phyloP scores from a whole-genome alignment of 2,329 filamentous ascomycete species.

The Triangularia setosa region DNA sequence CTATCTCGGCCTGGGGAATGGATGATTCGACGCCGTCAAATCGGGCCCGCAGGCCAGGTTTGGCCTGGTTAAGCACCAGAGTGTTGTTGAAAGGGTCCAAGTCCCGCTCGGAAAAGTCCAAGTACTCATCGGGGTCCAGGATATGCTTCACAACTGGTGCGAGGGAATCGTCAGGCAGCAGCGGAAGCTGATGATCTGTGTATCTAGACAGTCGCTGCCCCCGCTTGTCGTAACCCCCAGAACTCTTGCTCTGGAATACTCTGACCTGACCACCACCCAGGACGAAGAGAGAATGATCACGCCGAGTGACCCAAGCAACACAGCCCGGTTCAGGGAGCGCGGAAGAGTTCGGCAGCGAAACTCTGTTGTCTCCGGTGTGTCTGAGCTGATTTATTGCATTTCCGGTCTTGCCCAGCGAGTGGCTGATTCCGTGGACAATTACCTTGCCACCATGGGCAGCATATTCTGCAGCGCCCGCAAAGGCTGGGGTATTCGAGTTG shows the following conservation, averaged over 20 bases:
- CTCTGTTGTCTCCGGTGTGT: slow-evolving; percentile 70
- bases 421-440: slow-evolving; percentile 69
- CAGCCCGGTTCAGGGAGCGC: slow-evolving; percentile 54
- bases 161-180: slow-evolving; percentile 56
- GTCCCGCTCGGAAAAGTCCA: slow-evolving; percentile 51
- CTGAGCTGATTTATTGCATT: slow-evolving; percentile 66
- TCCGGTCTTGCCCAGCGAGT: slow-evolving; percentile 70
- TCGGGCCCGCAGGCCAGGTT: slow-evolving; percentile 33
- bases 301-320: slow-evolving; percentile 62
- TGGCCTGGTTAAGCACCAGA: slow-evolving; percentile 45
- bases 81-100: slow-evolving; percentile 54
- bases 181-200: slow-evolving; percentile 63
- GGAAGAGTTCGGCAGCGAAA: slow-evolving; percentile 60
- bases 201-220: slow-evolving; percentile 55
- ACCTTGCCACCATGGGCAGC: slow-evolving; percentile 68
- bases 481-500: slow-evolving; percentile 39
- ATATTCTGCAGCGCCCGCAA: slow-evolving; percentile 51
- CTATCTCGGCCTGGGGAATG: slow-evolving; percentile 79
- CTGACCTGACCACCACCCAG: slow-evolving; percentile 64
- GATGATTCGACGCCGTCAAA: slow-evolving; percentile 55
- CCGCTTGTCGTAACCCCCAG: slow-evolving; percentile 49
- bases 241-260: slow-evolving; percentile 58
- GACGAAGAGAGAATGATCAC: slow-evolving; percentile 59
- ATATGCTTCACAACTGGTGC: slow-evolving; percentile 54
- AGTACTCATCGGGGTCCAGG: slow-evolving; percentile 53